Conservation (phyloP, 2,329 filamentous ascomycete genomes). For the Beauveria rudraprayagi region DNA sequence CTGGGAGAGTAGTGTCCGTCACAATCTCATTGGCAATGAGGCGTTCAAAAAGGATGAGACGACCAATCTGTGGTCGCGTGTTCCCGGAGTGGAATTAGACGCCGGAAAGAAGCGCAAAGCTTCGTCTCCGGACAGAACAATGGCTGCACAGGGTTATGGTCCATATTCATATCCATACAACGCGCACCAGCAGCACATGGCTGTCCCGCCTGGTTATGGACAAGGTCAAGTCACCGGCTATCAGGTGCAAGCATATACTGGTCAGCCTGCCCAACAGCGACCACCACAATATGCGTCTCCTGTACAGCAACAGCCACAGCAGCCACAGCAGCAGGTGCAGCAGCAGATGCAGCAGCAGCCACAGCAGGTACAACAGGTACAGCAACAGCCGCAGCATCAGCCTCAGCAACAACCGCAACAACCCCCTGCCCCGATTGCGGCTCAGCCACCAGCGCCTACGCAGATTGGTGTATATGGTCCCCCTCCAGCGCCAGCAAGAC, state of each 20-base stretch:
- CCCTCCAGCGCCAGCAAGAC: slow-evolving; percentile 27
- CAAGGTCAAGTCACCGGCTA: slow-evolving; percentile 26
- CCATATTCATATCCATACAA: slow-evolving; percentile 29
- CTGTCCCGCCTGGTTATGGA: slow-evolving; percentile 24
- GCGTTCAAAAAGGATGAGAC: slow-evolving; percentile 52
- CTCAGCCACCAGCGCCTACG: slow-evolving; percentile 12
- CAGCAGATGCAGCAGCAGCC: background rate
- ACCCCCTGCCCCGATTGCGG: slow-evolving; percentile 21
- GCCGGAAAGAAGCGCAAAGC: slow-evolving; percentile 54
- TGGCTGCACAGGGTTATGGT: slow-evolving; percentile 30
- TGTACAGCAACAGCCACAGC: slow-evolving; percentile 19
- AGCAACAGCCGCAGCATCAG: slow-evolving; percentile 15
- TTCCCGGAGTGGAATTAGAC: slow-evolving; percentile 50
- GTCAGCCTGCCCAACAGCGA: slow-evolving; percentile 15
- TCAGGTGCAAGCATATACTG: slow-evolving; percentile 25
- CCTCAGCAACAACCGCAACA: slow-evolving; percentile 14
- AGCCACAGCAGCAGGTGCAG: slow-evolving; percentile 18
- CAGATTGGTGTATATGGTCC: slow-evolving; percentile 28
- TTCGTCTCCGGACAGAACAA: slow-evolving; percentile 41
- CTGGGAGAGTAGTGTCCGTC: slow-evolving; percentile 59
- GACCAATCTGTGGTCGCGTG: slow-evolving; percentile 48
- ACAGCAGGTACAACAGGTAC: background rate
- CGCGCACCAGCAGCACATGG: slow-evolving; percentile 25
- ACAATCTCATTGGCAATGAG: slow-evolving; percentile 55
- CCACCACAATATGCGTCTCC: background rate